Evolutionary conservation across 345 rosid species (phyloP), one percentile per base, ranked within the genome.

Genomic region (Dimocarpus longan): DNA sequence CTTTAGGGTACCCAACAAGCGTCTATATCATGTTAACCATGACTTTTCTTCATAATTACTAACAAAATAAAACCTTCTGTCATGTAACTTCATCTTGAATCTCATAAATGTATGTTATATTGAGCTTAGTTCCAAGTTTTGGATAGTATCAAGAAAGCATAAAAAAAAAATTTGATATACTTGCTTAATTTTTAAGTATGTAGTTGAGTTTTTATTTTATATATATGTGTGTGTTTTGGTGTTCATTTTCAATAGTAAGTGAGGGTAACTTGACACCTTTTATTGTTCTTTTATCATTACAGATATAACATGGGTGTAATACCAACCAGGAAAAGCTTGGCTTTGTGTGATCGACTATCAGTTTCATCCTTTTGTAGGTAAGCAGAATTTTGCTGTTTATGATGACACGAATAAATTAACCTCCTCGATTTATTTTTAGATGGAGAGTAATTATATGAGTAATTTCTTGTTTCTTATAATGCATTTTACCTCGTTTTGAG

Each of bases 281-380:
- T 40, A n/a, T 19, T 72, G 2, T 71, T 70, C 74, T 3, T 73
- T 18, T 82, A 70, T 77, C 16, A 59, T 84, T 84, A 63, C 97
- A 95, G 99, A 71, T 95, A 93, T 75, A 95, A 92, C 88, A 90
- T 93, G 95, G 99, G 99, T 1, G 93, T 93, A 54, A 90, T 91
- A 80, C 90, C 98, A 6, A 91, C 88, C 50, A 87, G 94, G 92
- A 93, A 92, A 85, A 93, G 97, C 91, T 86, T 95, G 89, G 90
- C 95, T n/a, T 84, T 92, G 76, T 93, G 97, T 54, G 96, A 93
- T 76, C 81, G 77, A 39, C 78, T 95, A 81, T 83, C 93, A 9
- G 94, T 90, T 37, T 91, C 99, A 37, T 93, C 97, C 64, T 90
- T 95, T 78, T 92, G 97, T 75, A 88, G 98, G 98, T 93, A 85